Percentiles rank a stretch among this genome's conserved stretches.
phyloP scores from a whole-genome alignment of 345 rosid genomes.

The Mercurialis annua region DNA sequence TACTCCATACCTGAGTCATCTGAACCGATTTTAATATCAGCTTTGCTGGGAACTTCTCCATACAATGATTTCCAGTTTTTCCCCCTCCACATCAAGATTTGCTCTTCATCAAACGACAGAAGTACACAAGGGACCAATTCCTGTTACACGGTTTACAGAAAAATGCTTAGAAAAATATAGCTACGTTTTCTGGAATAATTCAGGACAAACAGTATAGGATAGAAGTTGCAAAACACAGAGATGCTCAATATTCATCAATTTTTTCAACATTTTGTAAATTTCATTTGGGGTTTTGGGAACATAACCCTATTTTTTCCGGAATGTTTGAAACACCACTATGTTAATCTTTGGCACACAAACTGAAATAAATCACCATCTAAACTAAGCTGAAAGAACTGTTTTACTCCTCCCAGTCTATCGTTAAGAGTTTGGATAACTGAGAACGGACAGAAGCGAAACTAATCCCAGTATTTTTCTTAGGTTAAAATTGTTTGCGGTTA shows the following conservation, averaged over 20 bases:
- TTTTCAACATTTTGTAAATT: background rate
- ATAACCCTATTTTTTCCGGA: background rate
- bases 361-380: background rate
- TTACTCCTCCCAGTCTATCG: no score
- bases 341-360: background rate
- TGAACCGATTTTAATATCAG: constrained; percentile 21
- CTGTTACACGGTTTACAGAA: constrained; percentile 33
- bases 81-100: constrained; percentile 92
- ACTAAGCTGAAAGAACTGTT: background rate
- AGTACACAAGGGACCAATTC: constrained; percentile 90
- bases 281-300: background rate
- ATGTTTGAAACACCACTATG: background rate
- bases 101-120: constrained; percentile 85
- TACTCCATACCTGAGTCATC: constrained; percentile 42
- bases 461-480: background rate
- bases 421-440: background rate
- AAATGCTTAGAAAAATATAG: constrained; percentile 3
- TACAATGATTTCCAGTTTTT: constrained; percentile 73
- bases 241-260: background rate
- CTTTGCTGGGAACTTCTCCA: constrained; percentile 31
- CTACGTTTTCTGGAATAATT: background rate
- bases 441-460: background rate
- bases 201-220: constrained; percentile 1
- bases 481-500: no score
- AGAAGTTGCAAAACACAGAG: constrained; percentile 4